Percentiles rank a stretch among this genome's conserved stretches.
Conservation (phyloP, 768 basidiomycete genomes). For the Russula foetens region DNA sequence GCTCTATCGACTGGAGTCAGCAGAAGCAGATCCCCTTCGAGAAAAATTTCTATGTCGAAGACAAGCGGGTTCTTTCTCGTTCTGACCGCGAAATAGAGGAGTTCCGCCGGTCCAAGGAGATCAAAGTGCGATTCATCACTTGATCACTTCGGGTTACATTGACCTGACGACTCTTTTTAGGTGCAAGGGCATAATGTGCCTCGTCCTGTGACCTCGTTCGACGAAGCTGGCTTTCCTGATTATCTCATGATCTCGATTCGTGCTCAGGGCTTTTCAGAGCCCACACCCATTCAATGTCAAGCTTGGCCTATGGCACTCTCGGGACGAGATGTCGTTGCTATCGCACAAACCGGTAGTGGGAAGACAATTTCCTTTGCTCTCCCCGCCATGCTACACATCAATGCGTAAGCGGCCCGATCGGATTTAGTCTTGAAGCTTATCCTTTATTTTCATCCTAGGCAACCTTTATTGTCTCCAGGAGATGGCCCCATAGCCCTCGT, state of each 20-base stretch:
- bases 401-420: constrained; percentile 61
- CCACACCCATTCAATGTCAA: constrained; percentile 97
- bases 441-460: constrained; percentile 37
- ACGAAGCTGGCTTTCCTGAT: constrained; percentile 93
- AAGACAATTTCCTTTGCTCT: constrained; percentile 99
- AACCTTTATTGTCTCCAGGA: constrained; percentile 86
- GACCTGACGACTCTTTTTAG: constrained; percentile 32
- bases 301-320: constrained; percentile 99
- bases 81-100: constrained; percentile 84
- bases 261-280: constrained; percentile 84
- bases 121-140: constrained; percentile 47
- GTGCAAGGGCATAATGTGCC: constrained; percentile 86
- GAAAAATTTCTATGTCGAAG: constrained; percentile 96
- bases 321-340: constrained; percentile 90
- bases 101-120: constrained; percentile 77
- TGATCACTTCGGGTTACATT: neutral
- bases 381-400: constrained; percentile 99
- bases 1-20: constrained; percentile 75
- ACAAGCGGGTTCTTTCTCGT: constrained; percentile 70
- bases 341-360: constrained; percentile 97
- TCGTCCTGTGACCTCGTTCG: constrained; percentile 83
- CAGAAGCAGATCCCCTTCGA: constrained; percentile 79
- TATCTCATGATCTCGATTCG: constrained; percentile 91
- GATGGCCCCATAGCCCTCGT: constrained; percentile 97
- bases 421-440: neutral